Evolutionary conservation across 306 rosid species (phyloP).

Genomic region (Amphicarpaea edgeworthii): DNA sequence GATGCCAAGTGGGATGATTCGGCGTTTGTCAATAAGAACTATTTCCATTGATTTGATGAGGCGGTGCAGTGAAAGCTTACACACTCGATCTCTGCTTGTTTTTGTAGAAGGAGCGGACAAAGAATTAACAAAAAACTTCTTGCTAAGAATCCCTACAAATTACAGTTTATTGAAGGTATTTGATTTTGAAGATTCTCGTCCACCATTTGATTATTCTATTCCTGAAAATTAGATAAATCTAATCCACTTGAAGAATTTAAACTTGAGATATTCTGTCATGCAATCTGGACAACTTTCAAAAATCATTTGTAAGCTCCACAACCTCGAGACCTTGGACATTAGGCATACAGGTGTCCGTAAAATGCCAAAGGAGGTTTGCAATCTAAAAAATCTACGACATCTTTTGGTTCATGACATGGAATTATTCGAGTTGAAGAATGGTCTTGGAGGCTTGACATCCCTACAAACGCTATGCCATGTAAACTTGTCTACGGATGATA

Average conservation of each 20-base stretch:
- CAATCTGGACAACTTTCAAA: too few species aligned
- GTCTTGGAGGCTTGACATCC: too few species aligned
- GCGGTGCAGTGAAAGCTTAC: neutral
- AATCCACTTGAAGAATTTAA: slow-evolving; percentile 35
- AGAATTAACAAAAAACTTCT: neutral
- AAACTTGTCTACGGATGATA: too few species aligned
- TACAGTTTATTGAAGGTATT: slow-evolving; percentile 24
- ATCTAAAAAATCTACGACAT: neutral
- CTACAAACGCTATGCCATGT: too few species aligned
- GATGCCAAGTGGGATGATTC: neutral
- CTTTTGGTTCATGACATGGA: too few species aligned
- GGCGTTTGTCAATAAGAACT: slow-evolving; percentile 21
- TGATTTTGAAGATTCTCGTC: slow-evolving; percentile 28
- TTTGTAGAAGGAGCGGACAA: neutral
- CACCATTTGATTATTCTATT: neutral
- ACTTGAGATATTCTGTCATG: neutral
- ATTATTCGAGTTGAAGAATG: too few species aligned
- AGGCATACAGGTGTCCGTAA: neutral
- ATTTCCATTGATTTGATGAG: neutral
- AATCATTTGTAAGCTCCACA: neutral
- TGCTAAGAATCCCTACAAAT: neutral
- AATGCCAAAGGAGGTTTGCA: neutral
- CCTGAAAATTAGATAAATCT: slow-evolving; percentile 17
- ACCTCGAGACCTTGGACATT: neutral
- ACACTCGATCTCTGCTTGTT: neutral